Conservation (phyloP, 192 early-diverging fungal genomes). For the Haplosporangium gracile region DNA sequence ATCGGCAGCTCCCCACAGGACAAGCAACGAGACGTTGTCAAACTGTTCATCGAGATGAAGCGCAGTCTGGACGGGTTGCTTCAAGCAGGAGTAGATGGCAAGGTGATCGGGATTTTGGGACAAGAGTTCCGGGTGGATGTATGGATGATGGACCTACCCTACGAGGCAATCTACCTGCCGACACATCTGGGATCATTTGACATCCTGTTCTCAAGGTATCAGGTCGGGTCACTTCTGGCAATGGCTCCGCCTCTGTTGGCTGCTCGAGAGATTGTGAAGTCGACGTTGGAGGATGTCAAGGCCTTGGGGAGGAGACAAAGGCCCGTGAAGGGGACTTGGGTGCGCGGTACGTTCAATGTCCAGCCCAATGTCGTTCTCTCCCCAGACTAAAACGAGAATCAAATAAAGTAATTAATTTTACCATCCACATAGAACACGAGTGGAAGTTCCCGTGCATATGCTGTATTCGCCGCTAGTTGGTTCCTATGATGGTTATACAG, state of each 20-base stretch:
- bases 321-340: not conserved
- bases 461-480: not conserved
- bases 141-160: slow-evolving; percentile 7
- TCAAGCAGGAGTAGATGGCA: not conserved
- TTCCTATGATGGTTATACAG: not conserved
- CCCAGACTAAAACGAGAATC: not conserved
- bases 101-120: not conserved
- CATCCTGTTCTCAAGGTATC: slow-evolving; percentile 6
- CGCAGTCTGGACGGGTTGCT: slow-evolving; percentile 6
- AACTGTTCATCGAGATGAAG: slow-evolving; percentile 11
- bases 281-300: not conserved
- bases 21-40: not conserved
- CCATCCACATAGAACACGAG: too few species aligned
- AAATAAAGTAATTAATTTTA: not conserved
- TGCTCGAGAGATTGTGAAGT: not conserved
- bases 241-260: slow-evolving; percentile 6
- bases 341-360: not conserved
- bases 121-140: slow-evolving; percentile 7
- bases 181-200: slow-evolving; percentile 15
- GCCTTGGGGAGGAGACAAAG: not conserved
- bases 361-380: not conserved
- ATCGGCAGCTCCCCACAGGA: not conserved
- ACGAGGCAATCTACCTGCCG: not conserved
- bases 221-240: not conserved
- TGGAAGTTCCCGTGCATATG: not conserved